Base-by-base conservation (phyloP, 108 stramenopile species). In the Nitzschia palea region DNA sequence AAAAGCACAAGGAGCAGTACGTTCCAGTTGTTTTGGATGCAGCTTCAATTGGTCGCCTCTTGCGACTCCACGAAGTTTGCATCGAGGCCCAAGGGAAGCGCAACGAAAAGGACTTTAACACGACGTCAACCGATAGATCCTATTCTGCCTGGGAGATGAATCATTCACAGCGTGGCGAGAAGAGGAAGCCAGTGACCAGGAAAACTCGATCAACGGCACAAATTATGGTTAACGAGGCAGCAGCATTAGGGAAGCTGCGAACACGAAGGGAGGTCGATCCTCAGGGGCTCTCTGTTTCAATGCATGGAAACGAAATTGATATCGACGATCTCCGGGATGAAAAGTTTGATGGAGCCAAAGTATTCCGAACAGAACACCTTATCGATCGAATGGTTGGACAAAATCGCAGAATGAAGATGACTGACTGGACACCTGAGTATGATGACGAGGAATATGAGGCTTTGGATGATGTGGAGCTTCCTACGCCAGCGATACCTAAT, bases 401-500 rank as follows among this genome's bases (percentile, higher is more conserved):
- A 44, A 14, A 54, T 31, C 40, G 37, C 2, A n/a, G 31, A 51
- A 20, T 52, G 23, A 9, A 62, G 22, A 31, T 33, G 4, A 23
- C 34, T 14, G 62, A 63, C 33, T 63, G 44, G 62, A 50, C 47
- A 0, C 47, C 47, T n/a, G 53, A 62, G 5, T 48, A 53, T 22
- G 37, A 62, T 26, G 37, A 53, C 0, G 33, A 60, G 15, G 10
- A 37, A 18, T 71, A 71, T 31, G 6, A 47, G 0, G 55, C 44
- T 44, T 42, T 71, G 1, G 70, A 71, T 44, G 70, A 71, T 32
- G 70, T 71, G 26, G 0, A 52, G 22, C 34, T 71, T 1, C 70
- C 70, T 0, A 55, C 61, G 2, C 34, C 50, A n/a, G 28, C 29
- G 31, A 18, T 30, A n/a, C 70, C 70, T 33, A 22, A 23, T 31